These are phyloP conservation scores for Schoenoplectus tabernaemontani DNA, from an alignment of 202 grass and related monocot genomes.

Conservation along the genomic window DNA sequence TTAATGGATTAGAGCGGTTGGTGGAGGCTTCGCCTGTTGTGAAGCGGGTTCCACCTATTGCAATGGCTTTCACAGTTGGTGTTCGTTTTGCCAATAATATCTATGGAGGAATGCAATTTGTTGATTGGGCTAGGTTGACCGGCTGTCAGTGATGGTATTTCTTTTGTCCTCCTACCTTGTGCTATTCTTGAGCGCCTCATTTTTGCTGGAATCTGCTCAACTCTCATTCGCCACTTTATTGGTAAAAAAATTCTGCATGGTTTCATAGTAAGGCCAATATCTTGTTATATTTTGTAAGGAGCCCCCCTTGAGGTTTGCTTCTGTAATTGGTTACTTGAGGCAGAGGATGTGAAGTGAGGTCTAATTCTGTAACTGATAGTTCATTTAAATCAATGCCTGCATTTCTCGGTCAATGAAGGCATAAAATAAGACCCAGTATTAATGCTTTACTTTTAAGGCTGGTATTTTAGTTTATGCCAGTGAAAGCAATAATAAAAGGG, in stretches of 20 bases:
- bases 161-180: neutral
- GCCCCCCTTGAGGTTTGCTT: neutral
- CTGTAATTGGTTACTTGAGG: neutral
- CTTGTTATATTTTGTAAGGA: neutral
- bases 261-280: neutral
- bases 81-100: constrained; percentile 84
- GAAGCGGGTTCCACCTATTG: constrained; percentile 53
- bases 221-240: neutral
- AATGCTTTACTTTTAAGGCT: neutral
- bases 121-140: constrained; percentile 84
- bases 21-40: constrained; percentile 78
- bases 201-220: neutral
- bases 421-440: neutral
- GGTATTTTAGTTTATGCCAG: neutral
- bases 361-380: neutral
- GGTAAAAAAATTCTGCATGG: neutral
- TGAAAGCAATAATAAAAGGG: neutral
- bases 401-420: neutral
- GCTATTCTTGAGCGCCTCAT: neutral
- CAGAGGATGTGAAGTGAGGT: neutral
- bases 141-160: constrained; percentile 56
- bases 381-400: neutral
- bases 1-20: constrained; percentile 72
- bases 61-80: constrained; percentile 80
- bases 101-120: constrained; percentile 97